A percentile compares a stretch with the other conserved stretches of the same genome.
Conservation (phyloP, 2,329 filamentous ascomycete species). For the Fusarium subglutinans region DNA sequence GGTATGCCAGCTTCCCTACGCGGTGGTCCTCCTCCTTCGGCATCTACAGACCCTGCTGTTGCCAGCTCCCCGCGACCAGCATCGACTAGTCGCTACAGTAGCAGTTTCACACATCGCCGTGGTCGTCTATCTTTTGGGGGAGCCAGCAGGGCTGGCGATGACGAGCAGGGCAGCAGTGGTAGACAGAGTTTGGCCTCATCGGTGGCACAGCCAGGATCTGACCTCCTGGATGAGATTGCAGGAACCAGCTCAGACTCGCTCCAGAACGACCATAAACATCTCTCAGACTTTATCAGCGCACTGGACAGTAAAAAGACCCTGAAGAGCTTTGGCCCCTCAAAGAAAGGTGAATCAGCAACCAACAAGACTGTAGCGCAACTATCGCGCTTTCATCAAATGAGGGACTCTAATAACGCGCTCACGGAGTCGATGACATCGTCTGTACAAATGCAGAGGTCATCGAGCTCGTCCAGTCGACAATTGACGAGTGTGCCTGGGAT, state of each 20-base stretch:
- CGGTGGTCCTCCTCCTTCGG: conserved; percentile 67
- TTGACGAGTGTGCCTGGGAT: conserved; percentile 71
- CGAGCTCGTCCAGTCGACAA: conserved; percentile 74
- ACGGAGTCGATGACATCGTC: conserved; percentile 96
- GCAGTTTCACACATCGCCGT: conserved; percentile 89
- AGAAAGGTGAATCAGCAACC: conserved; percentile 73
- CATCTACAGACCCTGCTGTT: conserved; percentile 69
- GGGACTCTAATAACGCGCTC: conserved; percentile 85
- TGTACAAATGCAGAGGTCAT: conserved; percentile 83
- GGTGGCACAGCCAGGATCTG: conserved; percentile 77
- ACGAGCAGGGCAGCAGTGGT: conserved; percentile 83
- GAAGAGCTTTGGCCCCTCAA: conserved; percentile 76
- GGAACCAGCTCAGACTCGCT: conserved; percentile 73
- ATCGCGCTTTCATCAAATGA: conserved; percentile 87
- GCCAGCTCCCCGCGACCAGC: conserved; percentile 82
- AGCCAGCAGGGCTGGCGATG: conserved; percentile 71
- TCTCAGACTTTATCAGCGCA: conserved; percentile 90
- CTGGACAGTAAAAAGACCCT: conserved; percentile 90
- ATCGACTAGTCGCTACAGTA: conserved; percentile 86
- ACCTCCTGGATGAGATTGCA: conserved; percentile 76
- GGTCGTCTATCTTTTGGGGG: conserved; percentile 81
- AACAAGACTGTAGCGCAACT: conserved; percentile 82
- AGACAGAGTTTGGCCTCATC: conserved; percentile 79
- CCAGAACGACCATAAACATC: conserved; percentile 86
- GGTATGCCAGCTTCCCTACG: conserved; percentile 79